phyloP scores from a whole-genome alignment of 331 rosid species.

The Telfairia occidentalis region DNA sequence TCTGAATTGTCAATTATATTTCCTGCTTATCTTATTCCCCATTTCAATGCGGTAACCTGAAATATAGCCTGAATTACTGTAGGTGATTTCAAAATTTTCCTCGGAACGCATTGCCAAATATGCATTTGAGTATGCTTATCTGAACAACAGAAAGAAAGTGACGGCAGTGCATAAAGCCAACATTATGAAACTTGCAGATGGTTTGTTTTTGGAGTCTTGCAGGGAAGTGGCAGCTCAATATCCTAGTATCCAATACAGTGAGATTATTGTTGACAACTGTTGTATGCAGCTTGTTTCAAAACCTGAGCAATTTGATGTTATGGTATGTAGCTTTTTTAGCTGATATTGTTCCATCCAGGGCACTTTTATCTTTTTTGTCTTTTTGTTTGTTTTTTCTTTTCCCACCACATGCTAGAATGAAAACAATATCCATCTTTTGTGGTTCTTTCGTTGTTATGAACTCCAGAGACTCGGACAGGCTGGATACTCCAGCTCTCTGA shows the following conservation, averaged over 20 bases:
- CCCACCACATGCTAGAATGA: background rate
- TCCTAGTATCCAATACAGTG: constrained; percentile 7
- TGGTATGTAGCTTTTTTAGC: background rate
- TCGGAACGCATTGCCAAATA: constrained; percentile 51
- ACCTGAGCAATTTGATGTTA: constrained; percentile 7
- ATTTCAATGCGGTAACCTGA: background rate
- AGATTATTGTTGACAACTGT: constrained; percentile 11
- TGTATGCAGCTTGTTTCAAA: constrained; percentile 12
- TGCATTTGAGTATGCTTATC: constrained; percentile 88
- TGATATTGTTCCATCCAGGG: background rate
- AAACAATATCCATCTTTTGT: background rate
- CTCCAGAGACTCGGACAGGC: background rate
- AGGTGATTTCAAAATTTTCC: background rate
- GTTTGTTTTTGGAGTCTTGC: constrained; percentile 81
- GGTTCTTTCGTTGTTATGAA: background rate
- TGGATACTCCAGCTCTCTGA: background rate
- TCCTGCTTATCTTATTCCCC: background rate
- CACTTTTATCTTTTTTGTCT: background rate
- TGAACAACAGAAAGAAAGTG: constrained; percentile 78
- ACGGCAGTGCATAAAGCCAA: constrained; percentile 97
- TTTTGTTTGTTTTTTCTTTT: background rate
- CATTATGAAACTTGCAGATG: constrained; percentile 94
- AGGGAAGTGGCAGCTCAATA: constrained; percentile 7
- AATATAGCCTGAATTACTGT: background rate
- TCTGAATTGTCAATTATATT: background rate